phyloP scores from a whole-genome alignment of 176 grass and related monocot genomes.

The Zizania latifolia region DNA sequence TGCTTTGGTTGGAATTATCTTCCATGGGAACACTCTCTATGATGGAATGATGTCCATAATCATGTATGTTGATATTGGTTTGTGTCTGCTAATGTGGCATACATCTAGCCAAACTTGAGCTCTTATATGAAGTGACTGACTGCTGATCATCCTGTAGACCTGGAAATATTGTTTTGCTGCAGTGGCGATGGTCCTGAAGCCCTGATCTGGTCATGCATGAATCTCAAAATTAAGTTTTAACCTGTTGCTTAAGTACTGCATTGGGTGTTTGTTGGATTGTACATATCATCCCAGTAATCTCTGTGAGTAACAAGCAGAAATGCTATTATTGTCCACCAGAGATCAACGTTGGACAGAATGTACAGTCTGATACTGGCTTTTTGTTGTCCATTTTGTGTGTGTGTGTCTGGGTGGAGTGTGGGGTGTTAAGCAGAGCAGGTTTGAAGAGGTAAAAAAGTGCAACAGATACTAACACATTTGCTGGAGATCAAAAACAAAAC shows the following conservation, averaged over 20 bases:
- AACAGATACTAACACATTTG: not conserved
- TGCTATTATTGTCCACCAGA: not conserved
- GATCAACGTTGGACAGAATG: conserved; percentile 2
- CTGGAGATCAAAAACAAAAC: not conserved
- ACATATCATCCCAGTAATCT: not conserved
- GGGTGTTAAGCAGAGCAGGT: not conserved
- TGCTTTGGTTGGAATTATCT: conserved; percentile 29
- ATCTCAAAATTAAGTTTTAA: not conserved
- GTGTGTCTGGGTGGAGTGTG: too few species aligned
- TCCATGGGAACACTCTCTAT: conserved; percentile 16
- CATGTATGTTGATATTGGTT: not conserved
- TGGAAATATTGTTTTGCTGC: conserved; percentile 13
- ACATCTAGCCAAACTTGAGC: not conserved
- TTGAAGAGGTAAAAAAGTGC: not conserved
- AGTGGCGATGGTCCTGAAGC: not conserved
- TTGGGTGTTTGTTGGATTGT: not conserved
- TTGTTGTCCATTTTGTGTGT: too few species aligned
- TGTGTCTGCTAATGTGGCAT: conserved; percentile 10
- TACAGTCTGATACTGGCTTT: not conserved
- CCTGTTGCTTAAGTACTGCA: not conserved
- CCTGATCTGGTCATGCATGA: not conserved
- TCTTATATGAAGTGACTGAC: conserved; percentile 7
- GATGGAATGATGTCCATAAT: conserved; percentile 5
- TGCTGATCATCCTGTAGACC: not conserved
- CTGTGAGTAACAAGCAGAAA: not conserved